A percentile compares a stretch with the other conserved stretches of the same genome.
These are phyloP conservation scores for Coprinopsis sp. DNA, from an alignment of 768 basidiomycete genomes.

Conservation along the genomic window DNA sequence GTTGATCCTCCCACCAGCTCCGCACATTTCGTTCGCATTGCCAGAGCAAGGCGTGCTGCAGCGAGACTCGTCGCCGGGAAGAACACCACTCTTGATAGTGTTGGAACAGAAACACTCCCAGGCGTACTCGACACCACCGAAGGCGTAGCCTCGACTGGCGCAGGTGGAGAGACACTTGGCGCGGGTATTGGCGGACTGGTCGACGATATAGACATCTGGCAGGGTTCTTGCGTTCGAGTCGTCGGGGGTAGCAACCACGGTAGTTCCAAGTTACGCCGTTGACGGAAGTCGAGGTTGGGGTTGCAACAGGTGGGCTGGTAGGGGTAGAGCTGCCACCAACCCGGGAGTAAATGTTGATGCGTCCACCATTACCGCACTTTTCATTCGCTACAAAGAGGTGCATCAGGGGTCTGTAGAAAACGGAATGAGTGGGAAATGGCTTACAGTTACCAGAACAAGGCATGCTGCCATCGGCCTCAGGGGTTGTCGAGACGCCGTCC, in stretches of 20 bases:
- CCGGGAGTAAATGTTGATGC: conserved; percentile 21
- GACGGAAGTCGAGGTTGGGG: conserved; percentile 2
- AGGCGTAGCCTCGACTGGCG: conserved; percentile 20
- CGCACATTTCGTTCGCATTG: conserved; percentile 29
- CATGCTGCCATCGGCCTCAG: conserved; percentile 26
- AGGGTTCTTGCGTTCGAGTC: neutral
- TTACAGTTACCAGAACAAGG: conserved; percentile 29
- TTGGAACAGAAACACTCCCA: conserved; percentile 28
- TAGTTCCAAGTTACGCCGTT: conserved; percentile 29
- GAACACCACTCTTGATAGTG: conserved; percentile 12
- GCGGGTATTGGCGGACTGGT: neutral
- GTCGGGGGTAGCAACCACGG: conserved; percentile 25
- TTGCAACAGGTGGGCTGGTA: conserved; percentile 1
- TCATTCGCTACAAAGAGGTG: conserved; percentile 20
- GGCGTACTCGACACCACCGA: conserved; percentile 28
- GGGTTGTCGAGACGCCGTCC: conserved; percentile 13
- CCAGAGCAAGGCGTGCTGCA: neutral
- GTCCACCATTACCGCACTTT: conserved; percentile 27
- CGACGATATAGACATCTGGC: neutral
- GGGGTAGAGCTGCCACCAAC: conserved; percentile 7
- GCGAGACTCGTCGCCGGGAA: neutral
- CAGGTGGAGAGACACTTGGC: conserved; percentile 25
- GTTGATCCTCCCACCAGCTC: conserved; percentile 24
- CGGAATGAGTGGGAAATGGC: too few species aligned
- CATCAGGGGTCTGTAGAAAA: too few species aligned